Percentiles rank a stretch among this genome's conserved stretches.
phyloP scores from a whole-genome alignment of 495 filamentous ascomycete genomes.

The Daldinia caldariorum region DNA sequence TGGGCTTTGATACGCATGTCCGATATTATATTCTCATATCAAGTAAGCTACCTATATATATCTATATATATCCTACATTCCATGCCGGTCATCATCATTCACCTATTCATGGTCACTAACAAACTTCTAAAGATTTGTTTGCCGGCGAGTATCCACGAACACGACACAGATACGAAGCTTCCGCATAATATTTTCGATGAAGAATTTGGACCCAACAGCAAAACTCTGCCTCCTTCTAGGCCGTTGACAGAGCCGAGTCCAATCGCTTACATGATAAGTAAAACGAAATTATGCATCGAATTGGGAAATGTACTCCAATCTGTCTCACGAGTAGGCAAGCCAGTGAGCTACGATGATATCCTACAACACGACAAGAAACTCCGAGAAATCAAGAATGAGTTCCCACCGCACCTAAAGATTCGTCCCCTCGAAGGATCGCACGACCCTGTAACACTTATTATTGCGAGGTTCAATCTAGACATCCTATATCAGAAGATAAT shows the following conservation, averaged over 20 bases:
- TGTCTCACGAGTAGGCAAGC: slow-evolving; percentile 59
- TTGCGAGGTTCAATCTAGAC: slow-evolving; percentile 83
- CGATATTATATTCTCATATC: slow-evolving; percentile 90
- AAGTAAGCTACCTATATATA: slow-evolving; percentile 50
- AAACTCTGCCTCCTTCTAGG: slow-evolving; percentile 77
- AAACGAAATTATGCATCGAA: slow-evolving; percentile 71
- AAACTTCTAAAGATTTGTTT: slow-evolving; percentile 62
- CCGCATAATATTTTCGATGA: slow-evolving; percentile 95
- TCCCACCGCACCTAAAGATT: slow-evolving; percentile 76
- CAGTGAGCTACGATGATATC: slow-evolving; percentile 79
- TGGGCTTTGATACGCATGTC: slow-evolving; percentile 86
- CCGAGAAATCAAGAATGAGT: slow-evolving; percentile 69
- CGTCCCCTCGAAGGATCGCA: slow-evolving; percentile 75
- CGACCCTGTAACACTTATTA: slow-evolving; percentile 80
- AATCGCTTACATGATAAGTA: slow-evolving; percentile 87
- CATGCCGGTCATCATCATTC: not conserved
- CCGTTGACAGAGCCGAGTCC: slow-evolving; percentile 82
- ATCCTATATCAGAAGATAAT: slow-evolving; percentile 84
- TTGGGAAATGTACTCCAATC: slow-evolving; percentile 64
- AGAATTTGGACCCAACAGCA: slow-evolving; percentile 84
- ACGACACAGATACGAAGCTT: slow-evolving; percentile 85
- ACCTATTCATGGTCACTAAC: slow-evolving; percentile 47
- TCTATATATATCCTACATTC: not conserved
- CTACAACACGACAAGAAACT: slow-evolving; percentile 78
- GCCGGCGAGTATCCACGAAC: slow-evolving; percentile 84